Percentiles rank a stretch among this genome's conserved stretches.
Evolutionary conservation across 1,284 basidiomycete genomes (phyloP).

Genomic region (Puccinia horiana): DNA sequence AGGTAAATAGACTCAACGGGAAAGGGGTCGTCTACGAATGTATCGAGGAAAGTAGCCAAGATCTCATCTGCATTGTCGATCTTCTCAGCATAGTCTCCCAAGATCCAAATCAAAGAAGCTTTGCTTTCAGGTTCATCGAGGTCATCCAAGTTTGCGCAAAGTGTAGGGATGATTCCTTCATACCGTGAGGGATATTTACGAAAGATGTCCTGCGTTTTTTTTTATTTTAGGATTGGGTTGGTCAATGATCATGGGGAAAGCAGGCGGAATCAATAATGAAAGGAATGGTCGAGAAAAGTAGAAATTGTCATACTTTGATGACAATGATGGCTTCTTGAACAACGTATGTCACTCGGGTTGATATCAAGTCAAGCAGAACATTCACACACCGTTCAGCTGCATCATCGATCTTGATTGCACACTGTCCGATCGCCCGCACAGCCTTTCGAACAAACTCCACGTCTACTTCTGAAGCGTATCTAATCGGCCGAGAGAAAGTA

Average conservation of each 20-base stretch:
- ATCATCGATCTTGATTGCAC: conserved; percentile 95
- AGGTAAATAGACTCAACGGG: conserved; percentile 66
- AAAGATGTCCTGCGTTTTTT: conserved; percentile 74
- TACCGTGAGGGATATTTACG: conserved; percentile 94
- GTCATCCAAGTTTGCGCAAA: conserved; percentile 87
- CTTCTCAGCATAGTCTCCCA: conserved; percentile 92
- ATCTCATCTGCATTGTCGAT: conserved; percentile 96
- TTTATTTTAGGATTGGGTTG: background rate
- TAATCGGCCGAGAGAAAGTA: conserved; percentile 57
- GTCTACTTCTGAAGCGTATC: conserved; percentile 97
- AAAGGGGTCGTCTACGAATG: conserved; percentile 85
- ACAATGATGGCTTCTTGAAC: conserved; percentile 97
- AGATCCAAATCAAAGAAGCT: conserved; percentile 95
- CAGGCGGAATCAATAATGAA: background rate
- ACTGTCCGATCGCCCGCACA: conserved; percentile 89
- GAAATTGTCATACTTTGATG: conserved; percentile 65
- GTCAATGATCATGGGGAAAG: background rate
- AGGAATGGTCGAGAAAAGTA: background rate
- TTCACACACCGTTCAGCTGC: conserved; percentile 88
- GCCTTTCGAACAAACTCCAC: conserved; percentile 97
- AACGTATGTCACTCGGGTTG: conserved; percentile 92
- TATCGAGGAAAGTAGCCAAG: conserved; percentile 85
- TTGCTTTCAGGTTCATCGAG: conserved; percentile 96
- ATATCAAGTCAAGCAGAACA: conserved; percentile 80
- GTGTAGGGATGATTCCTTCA: conserved; percentile 88